phyloP scores from a whole-genome alignment of 2,329 filamentous ascomycete species.

The Rugonectria rugulosa region DNA sequence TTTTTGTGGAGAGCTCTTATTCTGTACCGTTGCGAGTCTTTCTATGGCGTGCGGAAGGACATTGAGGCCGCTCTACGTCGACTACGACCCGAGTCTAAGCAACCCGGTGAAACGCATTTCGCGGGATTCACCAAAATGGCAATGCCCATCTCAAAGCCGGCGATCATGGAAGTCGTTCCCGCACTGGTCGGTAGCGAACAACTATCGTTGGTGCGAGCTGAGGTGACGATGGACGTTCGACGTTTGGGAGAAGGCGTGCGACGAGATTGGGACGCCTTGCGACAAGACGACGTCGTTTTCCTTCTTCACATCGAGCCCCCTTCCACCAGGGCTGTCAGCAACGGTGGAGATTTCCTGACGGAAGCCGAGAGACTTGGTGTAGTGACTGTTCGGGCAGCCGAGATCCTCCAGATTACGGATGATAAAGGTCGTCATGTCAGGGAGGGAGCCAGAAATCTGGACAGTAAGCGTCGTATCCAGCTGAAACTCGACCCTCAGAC shows the following conservation, averaged over 20 bases:
- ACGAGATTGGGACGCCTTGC: constrained; percentile 88
- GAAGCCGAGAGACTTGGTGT: constrained; percentile 72
- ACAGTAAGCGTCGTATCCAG: constrained; percentile 76
- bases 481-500: constrained; percentile 81
- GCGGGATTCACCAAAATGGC: constrained; percentile 92
- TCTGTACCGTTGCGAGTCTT: constrained; percentile 87
- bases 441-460: constrained; percentile 65
- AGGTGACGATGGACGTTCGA: constrained; percentile 84
- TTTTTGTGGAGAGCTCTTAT: constrained; percentile 96
- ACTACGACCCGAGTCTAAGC: constrained; percentile 72
- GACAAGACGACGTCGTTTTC: constrained; percentile 89
- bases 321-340: constrained; percentile 58
- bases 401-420: constrained; percentile 85
- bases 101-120: constrained; percentile 74
- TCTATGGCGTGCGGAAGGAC: constrained; percentile 92
- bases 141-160: constrained; percentile 82
- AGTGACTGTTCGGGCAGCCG: constrained; percentile 77
- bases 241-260: constrained; percentile 78
- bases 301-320: constrained; percentile 77
- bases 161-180: constrained; percentile 85
- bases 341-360: constrained; percentile 54
- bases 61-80: constrained; percentile 84
- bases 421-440: constrained; percentile 80
- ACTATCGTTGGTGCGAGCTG: constrained; percentile 85
- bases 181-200: constrained; percentile 82